phyloP scores from a whole-genome alignment of 495 filamentous ascomycete species.

The Choiromyces venosus region DNA sequence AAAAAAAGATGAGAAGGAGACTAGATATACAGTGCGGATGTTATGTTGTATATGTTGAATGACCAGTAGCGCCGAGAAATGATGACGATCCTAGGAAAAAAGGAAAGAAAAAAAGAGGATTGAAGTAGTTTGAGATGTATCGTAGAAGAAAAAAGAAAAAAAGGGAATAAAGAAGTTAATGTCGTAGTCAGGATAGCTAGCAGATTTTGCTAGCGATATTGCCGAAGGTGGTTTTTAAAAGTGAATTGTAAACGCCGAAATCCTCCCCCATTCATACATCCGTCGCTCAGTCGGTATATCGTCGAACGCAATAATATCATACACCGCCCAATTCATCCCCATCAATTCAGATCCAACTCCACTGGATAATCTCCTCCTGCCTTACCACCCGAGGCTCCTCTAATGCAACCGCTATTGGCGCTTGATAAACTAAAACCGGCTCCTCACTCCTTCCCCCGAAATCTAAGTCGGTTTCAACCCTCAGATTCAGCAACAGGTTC shows the following conservation, averaged over 20 bases:
- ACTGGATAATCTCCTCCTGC: background rate
- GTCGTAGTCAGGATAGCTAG: background rate
- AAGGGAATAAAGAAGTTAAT: background rate
- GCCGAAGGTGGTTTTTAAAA: background rate
- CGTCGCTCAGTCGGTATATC: background rate
- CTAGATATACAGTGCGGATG: background rate
- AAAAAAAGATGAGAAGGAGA: background rate
- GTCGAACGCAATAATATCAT: background rate
- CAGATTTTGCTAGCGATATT: background rate
- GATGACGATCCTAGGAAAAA: background rate
- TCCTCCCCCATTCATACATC: background rate
- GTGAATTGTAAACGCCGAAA: background rate
- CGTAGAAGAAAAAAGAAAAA: background rate
- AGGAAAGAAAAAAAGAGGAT: background rate
- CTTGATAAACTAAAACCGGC: background rate
- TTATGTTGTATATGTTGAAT: background rate
- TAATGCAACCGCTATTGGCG: background rate
- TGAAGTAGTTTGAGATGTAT: background rate
- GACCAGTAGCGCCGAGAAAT: background rate
- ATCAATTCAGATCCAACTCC: background rate
- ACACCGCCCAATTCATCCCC: background rate
- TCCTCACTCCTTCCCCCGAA: background rate
- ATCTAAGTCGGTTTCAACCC: background rate
- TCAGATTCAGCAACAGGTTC: background rate
- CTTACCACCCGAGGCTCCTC: background rate